Evolutionary conservation across 345 rosid species (phyloP).

Genomic region (Acer yangbiense): DNA sequence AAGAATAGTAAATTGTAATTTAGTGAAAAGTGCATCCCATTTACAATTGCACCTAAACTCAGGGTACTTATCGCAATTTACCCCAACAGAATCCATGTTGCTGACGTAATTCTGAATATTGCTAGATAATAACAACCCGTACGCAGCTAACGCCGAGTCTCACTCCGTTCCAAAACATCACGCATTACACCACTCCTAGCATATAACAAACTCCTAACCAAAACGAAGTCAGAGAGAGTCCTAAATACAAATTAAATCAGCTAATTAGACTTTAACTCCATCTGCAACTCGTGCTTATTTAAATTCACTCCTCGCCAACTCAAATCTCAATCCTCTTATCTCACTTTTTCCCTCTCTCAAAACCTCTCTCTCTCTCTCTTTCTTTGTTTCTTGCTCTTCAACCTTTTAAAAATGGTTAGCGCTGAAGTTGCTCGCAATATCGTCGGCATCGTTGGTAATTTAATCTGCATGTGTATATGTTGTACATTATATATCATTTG

Average conservation of each 20-base stretch:
- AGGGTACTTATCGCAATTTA: too few species aligned
- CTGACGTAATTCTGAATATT: too few species aligned
- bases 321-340: neutral
- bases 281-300: neutral
- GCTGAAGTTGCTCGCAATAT: slow-evolving; percentile 11
- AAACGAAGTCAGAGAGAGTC: neutral
- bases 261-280: neutral
- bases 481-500: too few species aligned
- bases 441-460: slow-evolving; percentile 14
- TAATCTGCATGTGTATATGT: too few species aligned
- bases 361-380: too few species aligned
- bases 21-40: too few species aligned
- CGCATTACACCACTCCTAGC: neutral
- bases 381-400: neutral
- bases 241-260: neutral
- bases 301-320: neutral
- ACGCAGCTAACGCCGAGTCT: too few species aligned
- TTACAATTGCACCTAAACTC: too few species aligned
- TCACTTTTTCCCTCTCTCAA: neutral
- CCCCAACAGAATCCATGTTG: too few species aligned
- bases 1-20: too few species aligned
- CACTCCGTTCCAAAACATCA: neutral
- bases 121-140: too few species aligned
- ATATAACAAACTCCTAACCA: neutral
- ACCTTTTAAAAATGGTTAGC: slow-evolving; percentile 8